Evolutionary conservation across 2,329 filamentous ascomycete species (phyloP), one percentile per base, ranked within the genome.

Genomic region (Pseudocercospora fuligena): DNA sequence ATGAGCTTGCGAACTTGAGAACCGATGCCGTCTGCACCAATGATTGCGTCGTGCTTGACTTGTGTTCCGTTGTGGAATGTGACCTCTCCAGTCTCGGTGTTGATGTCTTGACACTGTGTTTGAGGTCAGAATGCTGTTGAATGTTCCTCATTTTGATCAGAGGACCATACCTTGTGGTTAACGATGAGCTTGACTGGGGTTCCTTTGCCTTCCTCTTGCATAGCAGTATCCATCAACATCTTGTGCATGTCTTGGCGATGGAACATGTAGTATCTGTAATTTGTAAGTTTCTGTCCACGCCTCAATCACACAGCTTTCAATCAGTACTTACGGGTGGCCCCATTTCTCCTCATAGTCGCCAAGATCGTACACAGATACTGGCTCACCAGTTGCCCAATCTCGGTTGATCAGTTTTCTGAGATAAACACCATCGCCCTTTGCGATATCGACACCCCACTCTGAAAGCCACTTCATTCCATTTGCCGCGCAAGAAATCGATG

Each of bases 381-480:
- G 85, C 77, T 90, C 86, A 0, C 89, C 89, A 0, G 88, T 91
- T 74, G 86, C 85, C 89, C 89, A 92, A 77, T 91, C 88, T 3
- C 87, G 85, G 75, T 88, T 90, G 79, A 92, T 91, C 61, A 92
- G 82, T 73, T 88, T 88, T 77, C 83, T 83, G 58, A 92, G 78
- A 1, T 91, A 80, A 1, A 92, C 89, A 0, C 88, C 88, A 65
- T 90, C 86, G 8, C 89, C 89, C 72, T 87, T 87, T 14, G 80
- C 79, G 1, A 91, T 81, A 72, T 91, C 87, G 1, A 91, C 87
- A 0, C 81, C 81, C 89, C 89, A 92, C 75, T 90, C 87, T 67
- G 90, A 85, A 7, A 92, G 80, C 89, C 89, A 92, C 56, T 87
- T 83, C 0, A 89, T 89, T 7, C 89, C 89, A 72, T 92, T 92